phyloP scores from a whole-genome alignment of 306 rosid genomes.

The Boehmeria nivea region DNA sequence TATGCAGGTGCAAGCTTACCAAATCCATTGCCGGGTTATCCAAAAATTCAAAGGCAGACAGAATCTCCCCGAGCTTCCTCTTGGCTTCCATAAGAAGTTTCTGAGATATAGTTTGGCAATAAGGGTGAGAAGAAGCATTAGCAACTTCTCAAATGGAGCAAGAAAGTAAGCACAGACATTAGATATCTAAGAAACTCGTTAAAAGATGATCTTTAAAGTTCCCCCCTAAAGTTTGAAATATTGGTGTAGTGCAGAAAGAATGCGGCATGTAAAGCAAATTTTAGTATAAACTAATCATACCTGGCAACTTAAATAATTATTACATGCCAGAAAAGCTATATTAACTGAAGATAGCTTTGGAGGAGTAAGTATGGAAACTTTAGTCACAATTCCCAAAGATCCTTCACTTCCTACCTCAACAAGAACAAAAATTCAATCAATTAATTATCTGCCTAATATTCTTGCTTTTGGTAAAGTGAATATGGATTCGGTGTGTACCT shows the following conservation, averaged over 20 bases:
- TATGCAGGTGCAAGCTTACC: slow-evolving; percentile 38
- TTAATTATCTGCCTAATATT: background rate
- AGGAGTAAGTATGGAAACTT: slow-evolving; percentile 87
- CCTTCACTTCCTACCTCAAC: slow-evolving; percentile 89
- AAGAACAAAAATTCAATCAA: slow-evolving; percentile 18
- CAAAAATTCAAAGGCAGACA: slow-evolving; percentile 94
- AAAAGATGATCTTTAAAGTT: no score
- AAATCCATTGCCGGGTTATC: slow-evolving; percentile 66
- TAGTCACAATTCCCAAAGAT: slow-evolving; percentile 90
- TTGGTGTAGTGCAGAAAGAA: no score
- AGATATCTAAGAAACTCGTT: no score
- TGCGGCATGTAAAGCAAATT: no score
- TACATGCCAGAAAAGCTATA: slow-evolving; percentile 81
- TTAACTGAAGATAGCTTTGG: slow-evolving; percentile 76
- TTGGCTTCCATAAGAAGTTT: slow-evolving; percentile 83
- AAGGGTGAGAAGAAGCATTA: slow-evolving; percentile 26
- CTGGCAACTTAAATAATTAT: slow-evolving; percentile 80
- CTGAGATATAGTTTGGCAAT: slow-evolving; percentile 40
- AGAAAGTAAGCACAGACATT: slow-evolving; percentile 3
- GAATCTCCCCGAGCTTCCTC: slow-evolving; percentile 86
- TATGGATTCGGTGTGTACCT: slow-evolving; percentile 40
- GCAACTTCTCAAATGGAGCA: slow-evolving; percentile 3
- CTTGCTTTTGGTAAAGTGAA: slow-evolving; percentile 15
- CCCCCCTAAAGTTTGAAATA: no score
- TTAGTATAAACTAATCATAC: slow-evolving; percentile 32